Conservation (phyloP, 192 early-diverging fungal genomes). For the Helicostylum pulchrum region DNA sequence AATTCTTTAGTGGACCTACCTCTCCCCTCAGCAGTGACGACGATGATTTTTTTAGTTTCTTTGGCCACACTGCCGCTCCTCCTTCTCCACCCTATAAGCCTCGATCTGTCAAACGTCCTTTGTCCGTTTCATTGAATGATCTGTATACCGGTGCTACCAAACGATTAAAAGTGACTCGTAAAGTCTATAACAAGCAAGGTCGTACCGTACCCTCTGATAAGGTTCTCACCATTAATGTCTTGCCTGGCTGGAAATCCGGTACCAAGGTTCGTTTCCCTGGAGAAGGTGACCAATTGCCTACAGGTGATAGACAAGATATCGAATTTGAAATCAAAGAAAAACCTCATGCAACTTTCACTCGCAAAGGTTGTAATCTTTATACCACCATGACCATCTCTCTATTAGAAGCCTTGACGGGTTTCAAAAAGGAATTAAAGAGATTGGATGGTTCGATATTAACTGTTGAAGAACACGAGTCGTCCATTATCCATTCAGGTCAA, state of each 20-base stretch:
- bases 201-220: conserved; percentile 60
- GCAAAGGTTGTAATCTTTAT: conserved; percentile 82
- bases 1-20: conserved; percentile 61
- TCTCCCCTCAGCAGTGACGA: neutral
- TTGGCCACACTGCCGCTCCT: neutral
- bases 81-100: conserved; percentile 40
- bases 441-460: conserved; percentile 72
- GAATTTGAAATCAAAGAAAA: conserved; percentile 94
- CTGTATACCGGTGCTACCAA: conserved; percentile 90
- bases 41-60: too few species aligned
- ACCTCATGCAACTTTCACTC: conserved; percentile 78
- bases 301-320: conserved; percentile 81
- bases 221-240: conserved; percentile 78
- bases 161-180: conserved; percentile 86
- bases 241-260: conserved; percentile 96
- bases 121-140: conserved; percentile 85
- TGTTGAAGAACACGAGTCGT: conserved; percentile 50
- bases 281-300: conserved; percentile 82
- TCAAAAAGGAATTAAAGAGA: conserved; percentile 67
- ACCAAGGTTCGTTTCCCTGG: conserved; percentile 90
- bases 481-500: conserved; percentile 69
- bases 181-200: conserved; percentile 38
- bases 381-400: conserved; percentile 64
- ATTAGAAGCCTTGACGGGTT: conserved; percentile 78
- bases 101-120: conserved; percentile 57